Evolutionary conservation across 1,284 basidiomycete species (phyloP), one percentile per base, ranked within the genome.

Genomic region (Violaceomyces palustris): DNA sequence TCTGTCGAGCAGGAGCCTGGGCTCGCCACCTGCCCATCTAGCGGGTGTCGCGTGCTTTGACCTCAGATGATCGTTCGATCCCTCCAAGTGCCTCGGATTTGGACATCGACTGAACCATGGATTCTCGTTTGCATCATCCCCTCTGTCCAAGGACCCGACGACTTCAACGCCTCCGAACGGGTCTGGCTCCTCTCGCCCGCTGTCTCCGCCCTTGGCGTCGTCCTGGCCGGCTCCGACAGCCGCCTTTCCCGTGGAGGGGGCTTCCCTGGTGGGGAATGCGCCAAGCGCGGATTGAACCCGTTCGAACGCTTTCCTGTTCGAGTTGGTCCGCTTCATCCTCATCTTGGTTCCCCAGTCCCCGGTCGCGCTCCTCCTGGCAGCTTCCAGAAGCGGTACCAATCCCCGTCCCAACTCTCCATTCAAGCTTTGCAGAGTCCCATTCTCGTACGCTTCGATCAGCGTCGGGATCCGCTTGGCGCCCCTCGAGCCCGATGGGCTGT

Each of bases 41-140:
- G n/a, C n/a, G n/a, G n/a, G n/a, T n/a, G n/a, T n/a, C n/a, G n/a
- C n/a, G n/a, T n/a, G n/a, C n/a, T n/a, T n/a, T n/a, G n/a, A n/a
- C n/a, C n/a, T n/a, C n/a, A n/a, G n/a, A n/a, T n/a, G n/a, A n/a
- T n/a, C 53, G 6, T 19, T 4, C 14, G 6, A 4, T 14, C 18
- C 29, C 14, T 17, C 14, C 29, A 28, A 47, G 35, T 60, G 61
- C 26, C 42, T 52, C 12, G 64, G 62, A 28, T 62, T 64, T 25
- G 64, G 62, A 33, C 64, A 67, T 5, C 64, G 51, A 12, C 49
- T 57, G 50, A 55, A 67, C 54, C 58, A 64, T 8, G 64, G 64
- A 29, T 67, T 67, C 21, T 10, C 25, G 28, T 41, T 48, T 8
- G 64, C 50, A 32, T 67, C 64, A 25, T 63, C 62, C 27, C 62